A percentile compares a stretch with the other conserved stretches of the same genome.
Evolutionary conservation across 768 basidiomycete genomes (phyloP).

Genomic region (Asterophora lycoperdoides): DNA sequence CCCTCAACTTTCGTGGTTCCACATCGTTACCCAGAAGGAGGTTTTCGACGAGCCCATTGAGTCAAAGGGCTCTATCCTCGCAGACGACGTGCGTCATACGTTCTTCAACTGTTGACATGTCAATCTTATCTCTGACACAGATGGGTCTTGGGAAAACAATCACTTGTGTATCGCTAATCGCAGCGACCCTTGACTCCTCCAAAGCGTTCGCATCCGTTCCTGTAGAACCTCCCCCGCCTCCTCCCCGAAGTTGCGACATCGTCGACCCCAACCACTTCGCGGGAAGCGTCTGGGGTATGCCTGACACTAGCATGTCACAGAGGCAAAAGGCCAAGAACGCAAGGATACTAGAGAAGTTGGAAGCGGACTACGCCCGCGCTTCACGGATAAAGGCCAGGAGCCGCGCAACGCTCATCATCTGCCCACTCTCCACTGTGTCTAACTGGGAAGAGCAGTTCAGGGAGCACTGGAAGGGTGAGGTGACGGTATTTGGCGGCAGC

Average conservation of each 20-base stretch:
- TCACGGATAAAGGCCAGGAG: constrained; percentile 79
- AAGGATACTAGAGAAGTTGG: constrained; percentile 64
- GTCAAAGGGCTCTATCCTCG: constrained; percentile 85
- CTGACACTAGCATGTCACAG: constrained; percentile 34
- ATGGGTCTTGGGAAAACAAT: constrained; percentile 99
- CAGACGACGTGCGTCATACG: constrained; percentile 79
- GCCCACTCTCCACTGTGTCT: constrained; percentile 92
- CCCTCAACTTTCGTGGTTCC: constrained; percentile 57
- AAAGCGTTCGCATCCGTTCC: constrained; percentile 57
- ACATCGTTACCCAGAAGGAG: constrained; percentile 82
- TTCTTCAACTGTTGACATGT: constrained; percentile 5
- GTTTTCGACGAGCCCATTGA: constrained; percentile 61
- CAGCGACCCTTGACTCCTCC: constrained; percentile 74
- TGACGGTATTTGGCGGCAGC: constrained; percentile 76
- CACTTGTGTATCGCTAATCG: constrained; percentile 90
- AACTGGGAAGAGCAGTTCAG: constrained; percentile 99
- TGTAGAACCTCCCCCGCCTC: constrained; percentile 41
- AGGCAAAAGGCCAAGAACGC: constrained; percentile 67
- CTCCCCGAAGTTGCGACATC: constrained; percentile 23
- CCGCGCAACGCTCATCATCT: constrained; percentile 92
- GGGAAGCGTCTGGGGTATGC: constrained; percentile 85
- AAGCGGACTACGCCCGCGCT: constrained; percentile 63
- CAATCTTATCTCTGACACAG: constrained; percentile 35
- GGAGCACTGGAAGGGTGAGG: constrained; percentile 93
- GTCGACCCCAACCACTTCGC: constrained; percentile 59